Evolutionary conservation across 257 asterid genomes (phyloP).

Genomic region (Forsythia viridissima): DNA sequence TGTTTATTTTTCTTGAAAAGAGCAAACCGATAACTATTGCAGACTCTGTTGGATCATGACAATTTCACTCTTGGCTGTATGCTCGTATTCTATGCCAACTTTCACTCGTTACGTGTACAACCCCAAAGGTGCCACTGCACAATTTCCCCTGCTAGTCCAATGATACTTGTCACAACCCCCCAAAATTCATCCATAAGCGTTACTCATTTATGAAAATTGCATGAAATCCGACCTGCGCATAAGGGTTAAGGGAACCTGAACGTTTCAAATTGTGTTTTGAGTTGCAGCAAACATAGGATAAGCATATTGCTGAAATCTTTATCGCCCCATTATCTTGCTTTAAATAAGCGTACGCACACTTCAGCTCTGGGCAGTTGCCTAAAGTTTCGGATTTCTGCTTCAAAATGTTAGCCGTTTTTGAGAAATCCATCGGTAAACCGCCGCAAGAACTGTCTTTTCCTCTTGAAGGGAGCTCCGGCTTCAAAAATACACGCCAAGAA

Average conservation of each 20-base stretch:
- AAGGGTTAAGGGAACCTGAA: too few species aligned
- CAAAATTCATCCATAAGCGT: neutral
- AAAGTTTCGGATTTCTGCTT: neutral
- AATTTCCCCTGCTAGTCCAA: neutral
- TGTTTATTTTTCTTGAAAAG: slow-evolving; percentile 29
- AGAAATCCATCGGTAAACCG: slow-evolving; percentile 42
- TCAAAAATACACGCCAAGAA: slow-evolving; percentile 40
- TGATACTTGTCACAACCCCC: slow-evolving; percentile 9
- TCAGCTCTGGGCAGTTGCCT: neutral
- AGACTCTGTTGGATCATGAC: slow-evolving; percentile 19
- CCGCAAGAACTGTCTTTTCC: slow-evolving; percentile 51
- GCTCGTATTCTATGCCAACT: slow-evolving; percentile 3
- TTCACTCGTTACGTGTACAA: slow-evolving; percentile 28
- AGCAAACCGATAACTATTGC: slow-evolving; percentile 28
- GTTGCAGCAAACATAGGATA: slow-evolving; percentile 20
- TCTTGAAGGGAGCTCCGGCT: slow-evolving; percentile 22
- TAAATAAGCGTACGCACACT: neutral
- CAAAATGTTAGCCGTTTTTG: slow-evolving; percentile 61
- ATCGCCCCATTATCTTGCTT: slow-evolving; percentile 9
- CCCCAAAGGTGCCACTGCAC: slow-evolving; percentile 27
- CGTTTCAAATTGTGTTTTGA: neutral
- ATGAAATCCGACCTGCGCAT: neutral
- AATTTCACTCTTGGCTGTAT: slow-evolving; percentile 16
- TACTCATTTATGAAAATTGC: too few species aligned
- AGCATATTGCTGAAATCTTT: slow-evolving; percentile 3